Evolutionary conservation across 371 early-diverging fungal species (phyloP), one percentile per base, ranked within the genome.

Genomic region (Apophysomyces variabilis): DNA sequence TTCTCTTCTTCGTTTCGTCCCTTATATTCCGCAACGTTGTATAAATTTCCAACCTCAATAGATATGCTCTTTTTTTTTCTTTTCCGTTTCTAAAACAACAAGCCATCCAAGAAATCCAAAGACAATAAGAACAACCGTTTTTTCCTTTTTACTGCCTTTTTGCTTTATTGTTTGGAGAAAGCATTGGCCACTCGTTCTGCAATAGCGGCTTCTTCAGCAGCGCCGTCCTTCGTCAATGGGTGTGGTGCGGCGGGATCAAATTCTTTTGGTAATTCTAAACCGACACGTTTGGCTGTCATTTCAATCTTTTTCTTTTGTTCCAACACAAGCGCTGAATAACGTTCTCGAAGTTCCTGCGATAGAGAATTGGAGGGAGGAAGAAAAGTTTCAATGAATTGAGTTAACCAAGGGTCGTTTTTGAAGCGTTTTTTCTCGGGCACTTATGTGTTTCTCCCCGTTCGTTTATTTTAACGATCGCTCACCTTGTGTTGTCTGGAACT

Each of bases 251-350:
- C 60, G 37, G 79, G 79, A 43, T 82, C 69, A 35, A 78, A 82
- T 61, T 74, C 58, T 44, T 72, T 75, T 18, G 83, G 83, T 21
- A 82, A 62, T 39, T 79, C 67, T 43, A 82, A 68, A 38, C 83
- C 83, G n/a, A 82, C 83, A 16, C 79, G 78, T 12, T 79, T 73
- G 18, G 83, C 83, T 41, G 78, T 72, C 57, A 82, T 68, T 57
- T 82, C 83, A 61, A 82, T 74, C 37, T 70, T 70, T 59, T 76
- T 79, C 71, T 76, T 79, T 60, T 82, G 83, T 54, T 82, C 83
- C 68, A 82, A 59, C 6, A 82, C 71, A 66, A 79, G 67, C 11
- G 78, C 75, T 38, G 78, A 68, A 39, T 82, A 82, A n/a, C 70
- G 56, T 9, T 73, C 83, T 54, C 79, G 74, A 35, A 82, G 74